phyloP scores from a whole-genome alignment of 2,329 filamentous ascomycete species.

The Colletotrichum salicis region DNA sequence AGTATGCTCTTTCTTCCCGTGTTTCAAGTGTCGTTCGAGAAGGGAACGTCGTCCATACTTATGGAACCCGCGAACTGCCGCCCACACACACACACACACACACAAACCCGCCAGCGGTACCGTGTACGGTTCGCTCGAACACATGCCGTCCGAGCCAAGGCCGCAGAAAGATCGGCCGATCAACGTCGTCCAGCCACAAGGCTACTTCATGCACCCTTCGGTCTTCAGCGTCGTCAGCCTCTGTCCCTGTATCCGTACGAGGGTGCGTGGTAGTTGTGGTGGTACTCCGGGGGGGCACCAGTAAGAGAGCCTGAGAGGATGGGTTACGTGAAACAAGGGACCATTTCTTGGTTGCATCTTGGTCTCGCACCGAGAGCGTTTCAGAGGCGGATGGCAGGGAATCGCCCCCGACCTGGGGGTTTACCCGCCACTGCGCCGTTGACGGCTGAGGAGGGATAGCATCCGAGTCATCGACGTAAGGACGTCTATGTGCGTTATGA shows the following conservation, averaged over 20 bases:
- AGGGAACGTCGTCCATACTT: constrained; percentile 25
- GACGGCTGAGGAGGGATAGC: neutral
- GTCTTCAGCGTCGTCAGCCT: constrained; percentile 11
- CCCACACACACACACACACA: neutral
- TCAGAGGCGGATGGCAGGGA: constrained; percentile 17
- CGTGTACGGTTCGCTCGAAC: constrained; percentile 12
- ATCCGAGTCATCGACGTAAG: constrained; percentile 2
- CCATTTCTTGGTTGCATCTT: constrained; percentile 30
- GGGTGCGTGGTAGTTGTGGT: neutral
- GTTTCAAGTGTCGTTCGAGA: constrained; percentile 25
- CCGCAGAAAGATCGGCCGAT: constrained; percentile 24
- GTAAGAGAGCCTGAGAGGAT: neutral
- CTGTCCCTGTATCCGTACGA: neutral
- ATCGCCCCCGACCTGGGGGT: constrained; percentile 5
- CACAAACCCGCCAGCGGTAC: neutral
- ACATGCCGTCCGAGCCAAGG: constrained; percentile 26
- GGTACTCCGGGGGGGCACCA: too few species aligned
- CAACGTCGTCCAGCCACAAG: constrained; percentile 15
- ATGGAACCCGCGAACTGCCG: constrained; percentile 13
- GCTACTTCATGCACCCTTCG: constrained; percentile 30
- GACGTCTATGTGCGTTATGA: neutral
- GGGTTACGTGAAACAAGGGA: constrained; percentile 32
- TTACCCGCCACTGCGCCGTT: neutral
- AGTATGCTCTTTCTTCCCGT: neutral
- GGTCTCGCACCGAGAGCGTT: constrained; percentile 22